Conservation (phyloP, 2,329 filamentous ascomycete species). For the Exophiala dermatitidis region DNA sequence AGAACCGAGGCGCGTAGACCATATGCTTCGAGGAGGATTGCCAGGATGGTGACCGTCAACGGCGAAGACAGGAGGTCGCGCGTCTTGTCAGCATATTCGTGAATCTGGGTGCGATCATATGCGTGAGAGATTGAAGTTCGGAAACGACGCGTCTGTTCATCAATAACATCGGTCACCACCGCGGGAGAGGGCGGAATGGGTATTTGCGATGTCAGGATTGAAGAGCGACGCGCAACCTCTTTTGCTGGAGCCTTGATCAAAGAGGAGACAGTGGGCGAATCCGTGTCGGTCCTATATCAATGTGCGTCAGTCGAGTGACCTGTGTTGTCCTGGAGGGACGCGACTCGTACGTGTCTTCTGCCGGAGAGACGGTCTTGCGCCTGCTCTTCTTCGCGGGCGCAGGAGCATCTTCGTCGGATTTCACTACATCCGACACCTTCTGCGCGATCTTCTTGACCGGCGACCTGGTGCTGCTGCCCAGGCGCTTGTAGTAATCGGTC, state of each 20-base stretch:
- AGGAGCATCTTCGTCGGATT: constrained; percentile 34
- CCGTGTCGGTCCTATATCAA: constrained; percentile 17
- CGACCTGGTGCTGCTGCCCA: constrained; percentile 48
- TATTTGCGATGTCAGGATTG: constrained; percentile 49
- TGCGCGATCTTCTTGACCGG: constrained; percentile 49
- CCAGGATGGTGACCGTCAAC: constrained; percentile 60
- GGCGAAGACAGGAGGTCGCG: constrained; percentile 68
- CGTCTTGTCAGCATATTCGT: constrained; percentile 56
- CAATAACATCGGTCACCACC: constrained; percentile 67
- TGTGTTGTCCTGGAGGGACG: constrained; percentile 2
- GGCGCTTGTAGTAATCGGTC: constrained; percentile 68
- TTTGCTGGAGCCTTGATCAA: constrained; percentile 33
- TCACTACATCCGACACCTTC: constrained; percentile 35
- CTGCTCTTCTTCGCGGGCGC: constrained; percentile 29
- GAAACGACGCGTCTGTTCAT: constrained; percentile 48
- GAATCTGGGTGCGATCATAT: constrained; percentile 52
- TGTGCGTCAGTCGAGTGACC: constrained; percentile 23
- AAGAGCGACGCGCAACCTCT: constrained; percentile 32
- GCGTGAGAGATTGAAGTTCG: constrained; percentile 63
- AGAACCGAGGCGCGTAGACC: constrained; percentile 65
- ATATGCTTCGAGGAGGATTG: constrained; percentile 62
- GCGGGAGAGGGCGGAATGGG: constrained; percentile 75
- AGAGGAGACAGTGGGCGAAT: constrained; percentile 15
- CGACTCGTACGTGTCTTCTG: constrained; percentile 32
- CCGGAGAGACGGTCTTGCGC: constrained; percentile 28